Percentiles rank a stretch among this genome's conserved stretches.
Evolutionary conservation across 768 basidiomycete genomes (phyloP).

Genomic region (Boletus rubescentipes): DNA sequence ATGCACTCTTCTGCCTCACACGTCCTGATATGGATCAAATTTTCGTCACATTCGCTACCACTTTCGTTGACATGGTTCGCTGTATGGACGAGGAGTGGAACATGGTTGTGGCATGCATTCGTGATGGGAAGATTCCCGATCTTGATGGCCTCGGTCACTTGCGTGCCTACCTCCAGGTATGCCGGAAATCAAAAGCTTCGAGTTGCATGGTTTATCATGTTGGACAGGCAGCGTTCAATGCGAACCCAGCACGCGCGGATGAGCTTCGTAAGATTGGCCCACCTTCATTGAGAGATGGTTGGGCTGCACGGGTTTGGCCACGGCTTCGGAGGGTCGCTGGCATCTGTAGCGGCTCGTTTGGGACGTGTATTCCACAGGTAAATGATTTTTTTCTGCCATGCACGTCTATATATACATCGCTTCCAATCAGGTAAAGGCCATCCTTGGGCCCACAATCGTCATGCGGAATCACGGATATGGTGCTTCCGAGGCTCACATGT

Average conservation of each 20-base stretch:
- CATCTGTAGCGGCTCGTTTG: slow-evolving; percentile 17
- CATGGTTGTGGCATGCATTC: slow-evolving; percentile 6
- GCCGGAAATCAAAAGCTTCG: neutral
- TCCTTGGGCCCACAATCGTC: slow-evolving; percentile 11
- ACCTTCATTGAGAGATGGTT: slow-evolving; percentile 10
- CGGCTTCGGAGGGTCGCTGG: slow-evolving; percentile 1
- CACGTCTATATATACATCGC: neutral
- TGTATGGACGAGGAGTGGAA: slow-evolving; percentile 12
- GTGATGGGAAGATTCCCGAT: slow-evolving; percentile 11
- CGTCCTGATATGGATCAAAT: slow-evolving; percentile 8
- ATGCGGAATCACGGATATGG: slow-evolving; percentile 12
- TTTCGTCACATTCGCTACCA: neutral
- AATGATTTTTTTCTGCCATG: neutral
- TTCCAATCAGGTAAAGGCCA: neutral
- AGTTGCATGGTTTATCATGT: neutral
- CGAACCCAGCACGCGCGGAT: slow-evolving; percentile 7
- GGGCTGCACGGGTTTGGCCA: slow-evolving; percentile 17
- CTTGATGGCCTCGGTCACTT: slow-evolving; percentile 11
- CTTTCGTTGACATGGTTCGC: slow-evolving; percentile 13
- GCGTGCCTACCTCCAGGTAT: slow-evolving; percentile 9
- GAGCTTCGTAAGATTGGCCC: slow-evolving; percentile 17
- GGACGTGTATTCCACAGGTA: slow-evolving; percentile 8
- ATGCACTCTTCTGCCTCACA: slow-evolving; percentile 17
- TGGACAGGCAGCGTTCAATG: slow-evolving; percentile 2
- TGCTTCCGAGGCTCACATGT: slow-evolving; percentile 8